Evolutionary conservation across 139 green algal species (phyloP).

Genomic region (Penium margaritaceum): DNA sequence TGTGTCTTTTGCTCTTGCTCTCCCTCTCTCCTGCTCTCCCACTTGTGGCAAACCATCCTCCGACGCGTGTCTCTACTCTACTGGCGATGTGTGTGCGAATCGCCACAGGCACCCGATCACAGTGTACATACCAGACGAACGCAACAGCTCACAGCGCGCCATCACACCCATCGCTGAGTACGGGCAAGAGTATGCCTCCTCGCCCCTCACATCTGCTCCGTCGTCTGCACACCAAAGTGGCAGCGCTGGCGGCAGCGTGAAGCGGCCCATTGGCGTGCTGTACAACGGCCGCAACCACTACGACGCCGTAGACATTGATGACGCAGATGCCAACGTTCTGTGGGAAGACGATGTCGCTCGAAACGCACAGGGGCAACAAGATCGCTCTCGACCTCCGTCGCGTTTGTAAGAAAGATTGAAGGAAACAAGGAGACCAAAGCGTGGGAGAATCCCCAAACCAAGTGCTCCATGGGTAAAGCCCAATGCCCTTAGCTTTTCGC

Average conservation of each 20-base stretch:
- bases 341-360: too few species aligned
- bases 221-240: neutral
- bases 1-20: neutral
- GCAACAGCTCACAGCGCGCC: neutral
- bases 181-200: slow-evolving; percentile 41
- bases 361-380: too few species aligned
- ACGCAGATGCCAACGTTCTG: too few species aligned
- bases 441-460: too few species aligned
- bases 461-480: too few species aligned
- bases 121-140: slow-evolving; percentile 38
- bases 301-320: slow-evolving; percentile 23
- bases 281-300: slow-evolving; percentile 46
- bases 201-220: too few species aligned
- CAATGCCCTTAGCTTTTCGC: too few species aligned
- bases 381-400: too few species aligned
- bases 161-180: slow-evolving; percentile 47
- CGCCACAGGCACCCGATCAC: slow-evolving; percentile 31
- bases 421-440: too few species aligned
- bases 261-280: slow-evolving; percentile 37
- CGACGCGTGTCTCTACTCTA: neutral
- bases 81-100: neutral
- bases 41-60: neutral
- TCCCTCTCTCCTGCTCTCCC: neutral
- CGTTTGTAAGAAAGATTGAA: too few species aligned
- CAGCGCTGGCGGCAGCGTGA: neutral